Evolutionary conservation across 768 basidiomycete species (phyloP).

Genomic region (Polyporus arcularius): DNA sequence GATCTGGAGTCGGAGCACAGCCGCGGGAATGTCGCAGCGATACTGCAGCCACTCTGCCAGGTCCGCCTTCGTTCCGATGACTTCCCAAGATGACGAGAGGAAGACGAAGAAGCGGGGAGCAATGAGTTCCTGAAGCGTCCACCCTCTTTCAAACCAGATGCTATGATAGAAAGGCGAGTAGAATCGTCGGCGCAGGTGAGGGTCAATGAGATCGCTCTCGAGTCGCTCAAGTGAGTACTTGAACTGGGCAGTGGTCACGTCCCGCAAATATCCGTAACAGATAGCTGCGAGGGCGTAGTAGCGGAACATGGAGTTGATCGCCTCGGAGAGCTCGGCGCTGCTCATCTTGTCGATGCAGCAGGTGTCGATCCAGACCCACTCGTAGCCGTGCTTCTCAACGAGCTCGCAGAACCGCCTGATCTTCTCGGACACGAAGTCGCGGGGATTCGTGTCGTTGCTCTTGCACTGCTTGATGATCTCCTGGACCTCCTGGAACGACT

Average conservation of each 20-base stretch:
- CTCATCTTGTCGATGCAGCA: background rate
- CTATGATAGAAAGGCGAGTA: too few relatives aligned
- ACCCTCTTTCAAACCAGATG: background rate
- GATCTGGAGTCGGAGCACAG: background rate
- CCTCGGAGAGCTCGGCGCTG: background rate
- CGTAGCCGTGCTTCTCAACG: background rate
- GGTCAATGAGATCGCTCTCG: too few relatives aligned
- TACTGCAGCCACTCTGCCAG: too few relatives aligned
- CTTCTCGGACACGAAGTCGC: background rate
- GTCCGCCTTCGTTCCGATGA: background rate
- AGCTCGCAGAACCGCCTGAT: background rate
- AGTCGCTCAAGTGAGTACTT: too few relatives aligned
- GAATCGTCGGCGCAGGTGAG: too few relatives aligned
- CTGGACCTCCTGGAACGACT: background rate
- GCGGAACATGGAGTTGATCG: slow-evolving; percentile 1
- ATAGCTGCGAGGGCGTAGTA: background rate
- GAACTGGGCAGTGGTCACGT: too few relatives aligned
- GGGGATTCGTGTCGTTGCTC: too few relatives aligned
- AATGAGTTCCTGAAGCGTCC: background rate
- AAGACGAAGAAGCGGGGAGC: background rate
- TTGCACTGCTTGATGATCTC: too few relatives aligned
- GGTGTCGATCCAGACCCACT: background rate
- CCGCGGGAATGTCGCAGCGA: too few relatives aligned
- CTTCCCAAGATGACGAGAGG: background rate
- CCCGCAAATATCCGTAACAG: background rate